phyloP scores from a whole-genome alignment of 495 filamentous ascomycete species.

The Hypoxylon trugodes region DNA sequence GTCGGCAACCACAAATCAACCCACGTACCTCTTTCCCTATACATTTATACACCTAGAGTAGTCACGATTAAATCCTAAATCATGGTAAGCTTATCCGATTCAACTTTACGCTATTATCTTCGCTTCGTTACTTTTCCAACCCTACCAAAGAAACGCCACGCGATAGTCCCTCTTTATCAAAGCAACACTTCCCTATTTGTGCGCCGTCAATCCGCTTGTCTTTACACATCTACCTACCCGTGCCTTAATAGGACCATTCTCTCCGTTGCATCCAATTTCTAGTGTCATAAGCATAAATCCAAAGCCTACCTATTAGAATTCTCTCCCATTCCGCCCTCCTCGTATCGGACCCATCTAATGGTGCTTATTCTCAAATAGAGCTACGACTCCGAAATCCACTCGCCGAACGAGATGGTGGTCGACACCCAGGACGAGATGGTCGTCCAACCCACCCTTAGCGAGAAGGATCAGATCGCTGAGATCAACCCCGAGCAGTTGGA shows the following conservation, averaged over 20 bases:
- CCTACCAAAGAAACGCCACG: slow-evolving; percentile 27
- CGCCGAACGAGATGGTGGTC: slow-evolving; percentile 71
- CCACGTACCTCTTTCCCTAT: too few species aligned
- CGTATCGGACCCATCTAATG: slow-evolving; percentile 37
- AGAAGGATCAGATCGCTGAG: slow-evolving; percentile 84
- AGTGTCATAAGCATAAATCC: slow-evolving; percentile 13
- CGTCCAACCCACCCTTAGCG: slow-evolving; percentile 66
- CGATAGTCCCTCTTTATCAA: slow-evolving; percentile 32
- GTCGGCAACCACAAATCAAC: slow-evolving; percentile 14
- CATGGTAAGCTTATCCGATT: slow-evolving; percentile 29
- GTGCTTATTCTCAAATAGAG: slow-evolving; percentile 44
- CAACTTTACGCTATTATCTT: not conserved
- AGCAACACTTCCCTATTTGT: slow-evolving; percentile 19
- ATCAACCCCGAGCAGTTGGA: slow-evolving; percentile 74
- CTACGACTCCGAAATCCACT: slow-evolving; percentile 52
- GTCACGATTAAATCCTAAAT: too few species aligned
- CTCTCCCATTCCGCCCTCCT: not conserved
- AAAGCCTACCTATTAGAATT: not conserved
- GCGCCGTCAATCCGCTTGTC: slow-evolving; percentile 5
- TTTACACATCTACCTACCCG: slow-evolving; percentile 4
- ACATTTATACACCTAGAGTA: too few species aligned
- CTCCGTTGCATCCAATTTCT: slow-evolving; percentile 2
- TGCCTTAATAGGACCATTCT: not conserved
- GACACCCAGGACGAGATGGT: slow-evolving; percentile 76
- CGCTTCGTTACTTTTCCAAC: not conserved